phyloP scores from a whole-genome alignment of 2,329 filamentous ascomycete genomes.

The Aspergillus persii region DNA sequence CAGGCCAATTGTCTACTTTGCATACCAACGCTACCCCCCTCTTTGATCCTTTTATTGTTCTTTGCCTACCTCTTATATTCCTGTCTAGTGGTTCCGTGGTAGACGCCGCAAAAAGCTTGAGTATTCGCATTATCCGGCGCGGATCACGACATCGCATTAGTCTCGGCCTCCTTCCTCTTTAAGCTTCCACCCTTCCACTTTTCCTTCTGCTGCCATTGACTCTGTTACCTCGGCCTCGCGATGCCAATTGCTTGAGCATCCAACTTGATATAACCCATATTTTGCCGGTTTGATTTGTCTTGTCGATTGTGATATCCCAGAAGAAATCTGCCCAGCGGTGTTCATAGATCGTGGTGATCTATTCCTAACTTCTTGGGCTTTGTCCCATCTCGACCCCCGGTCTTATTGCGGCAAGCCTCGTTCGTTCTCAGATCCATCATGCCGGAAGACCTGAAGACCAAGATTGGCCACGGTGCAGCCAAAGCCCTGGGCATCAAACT shows the following conservation, averaged over 20 bases:
- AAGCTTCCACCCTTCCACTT: constrained; percentile 9
- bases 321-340: not conserved
- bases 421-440: constrained; percentile 25
- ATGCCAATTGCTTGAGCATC: constrained; percentile 13
- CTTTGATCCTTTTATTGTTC: not conserved
- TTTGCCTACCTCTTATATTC: not conserved
- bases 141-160: constrained; percentile 32
- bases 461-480: constrained; percentile 70
- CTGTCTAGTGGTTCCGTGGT: not conserved
- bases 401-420: not conserved
- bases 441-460: constrained; percentile 43
- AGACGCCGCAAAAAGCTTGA: not conserved
- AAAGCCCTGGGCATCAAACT: constrained; percentile 82
- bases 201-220: constrained; percentile 7
- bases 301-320: not conserved
- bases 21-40: too few species aligned
- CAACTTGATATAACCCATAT: not conserved
- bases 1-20: too few species aligned
- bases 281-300: not conserved
- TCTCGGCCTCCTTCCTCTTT: constrained; percentile 14
- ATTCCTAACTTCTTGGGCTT: not conserved
- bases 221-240: constrained; percentile 7
- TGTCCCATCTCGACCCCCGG: not conserved
- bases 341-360: not conserved
- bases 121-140: constrained; percentile 21